phyloP scores from a whole-genome alignment of 805 yeast species.

The Ogataea nitratoaversa region DNA sequence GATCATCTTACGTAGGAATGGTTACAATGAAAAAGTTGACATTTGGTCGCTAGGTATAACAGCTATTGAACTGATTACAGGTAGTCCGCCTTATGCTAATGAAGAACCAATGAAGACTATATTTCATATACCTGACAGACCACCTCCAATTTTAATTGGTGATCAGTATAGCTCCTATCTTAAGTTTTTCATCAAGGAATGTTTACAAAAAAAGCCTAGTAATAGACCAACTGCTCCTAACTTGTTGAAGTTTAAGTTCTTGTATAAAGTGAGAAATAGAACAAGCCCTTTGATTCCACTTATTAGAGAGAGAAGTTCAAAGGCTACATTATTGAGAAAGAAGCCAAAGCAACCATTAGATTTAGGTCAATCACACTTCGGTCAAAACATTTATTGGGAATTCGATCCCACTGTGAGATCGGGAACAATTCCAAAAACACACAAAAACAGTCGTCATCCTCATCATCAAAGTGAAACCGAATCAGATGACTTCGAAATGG shows the following conservation, averaged over 20 bases:
- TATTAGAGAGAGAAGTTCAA: slow-evolving; percentile 34
- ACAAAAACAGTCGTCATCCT: not conserved
- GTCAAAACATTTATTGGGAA: slow-evolving; percentile 26
- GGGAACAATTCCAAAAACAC: not conserved
- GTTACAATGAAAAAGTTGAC: slow-evolving; percentile 84
- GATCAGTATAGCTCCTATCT: slow-evolving; percentile 37
- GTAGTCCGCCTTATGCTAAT: slow-evolving; percentile 74
- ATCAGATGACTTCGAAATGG: slow-evolving; percentile 7
- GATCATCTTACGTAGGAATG: slow-evolving; percentile 52
- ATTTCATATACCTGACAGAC: slow-evolving; percentile 59
- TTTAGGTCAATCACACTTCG: slow-evolving; percentile 16
- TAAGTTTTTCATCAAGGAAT: slow-evolving; percentile 55
- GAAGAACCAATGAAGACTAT: slow-evolving; percentile 75
- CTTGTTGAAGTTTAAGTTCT: slow-evolving; percentile 52
- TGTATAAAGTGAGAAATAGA: slow-evolving; percentile 34
- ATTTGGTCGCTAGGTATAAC: slow-evolving; percentile 97
- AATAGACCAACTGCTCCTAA: slow-evolving; percentile 58
- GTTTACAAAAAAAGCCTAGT: slow-evolving; percentile 64
- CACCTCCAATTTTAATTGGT: slow-evolving; percentile 57
- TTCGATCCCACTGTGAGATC: slow-evolving; percentile 13
- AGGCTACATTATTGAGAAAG: slow-evolving; percentile 30
- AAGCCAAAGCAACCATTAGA: slow-evolving; percentile 38
- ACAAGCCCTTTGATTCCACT: slow-evolving; percentile 21
- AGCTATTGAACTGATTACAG: slow-evolving; percentile 76
- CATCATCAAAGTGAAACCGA: slow-evolving; percentile 3